phyloP scores from a whole-genome alignment of 495 filamentous ascomycete species.

The Penicillium psychrofluorescens region DNA sequence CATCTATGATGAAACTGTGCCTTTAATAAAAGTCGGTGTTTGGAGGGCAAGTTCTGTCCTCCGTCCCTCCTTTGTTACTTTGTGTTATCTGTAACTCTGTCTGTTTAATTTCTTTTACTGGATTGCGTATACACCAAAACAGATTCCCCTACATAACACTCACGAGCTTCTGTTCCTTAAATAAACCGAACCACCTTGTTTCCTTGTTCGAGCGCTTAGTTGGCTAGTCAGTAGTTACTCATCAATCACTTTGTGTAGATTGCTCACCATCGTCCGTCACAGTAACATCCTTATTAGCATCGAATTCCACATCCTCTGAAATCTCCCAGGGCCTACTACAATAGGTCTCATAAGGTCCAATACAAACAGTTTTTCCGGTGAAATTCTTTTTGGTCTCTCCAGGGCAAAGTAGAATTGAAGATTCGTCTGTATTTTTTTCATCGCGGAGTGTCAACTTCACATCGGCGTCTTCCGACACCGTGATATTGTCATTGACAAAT shows the following conservation, averaged over 20 bases:
- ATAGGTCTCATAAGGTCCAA: slow-evolving; percentile 5
- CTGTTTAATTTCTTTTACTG: too few relatives aligned
- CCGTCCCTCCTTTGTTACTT: too few relatives aligned
- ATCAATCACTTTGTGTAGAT: background rate
- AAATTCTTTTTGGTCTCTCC: slow-evolving; percentile 5
- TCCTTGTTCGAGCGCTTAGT: slow-evolving; percentile 6
- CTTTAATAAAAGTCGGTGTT: too few relatives aligned
- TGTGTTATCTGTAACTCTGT: too few relatives aligned
- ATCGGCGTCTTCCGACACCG: slow-evolving; percentile 1
- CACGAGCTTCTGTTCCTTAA: background rate
- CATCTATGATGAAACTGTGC: too few relatives aligned
- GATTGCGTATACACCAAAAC: too few relatives aligned
- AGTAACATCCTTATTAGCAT: slow-evolving; percentile 5
- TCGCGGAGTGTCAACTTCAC: slow-evolving; percentile 6
- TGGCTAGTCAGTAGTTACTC: slow-evolving; percentile 2
- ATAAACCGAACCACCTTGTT: slow-evolving; percentile 1
- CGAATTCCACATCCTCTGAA: slow-evolving; percentile 5
- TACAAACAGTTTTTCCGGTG: slow-evolving; percentile 2
- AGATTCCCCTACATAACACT: too few relatives aligned
- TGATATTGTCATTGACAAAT: slow-evolving; percentile 6
- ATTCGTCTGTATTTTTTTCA: slow-evolving; percentile 1
- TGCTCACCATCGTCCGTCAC: slow-evolving; percentile 4
- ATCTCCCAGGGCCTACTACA: slow-evolving; percentile 4
- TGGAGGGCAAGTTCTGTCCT: too few relatives aligned
- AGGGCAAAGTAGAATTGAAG: slow-evolving; percentile 5